phyloP scores from a whole-genome alignment of 768 basidiomycete genomes.

The Suillus alpinus region DNA sequence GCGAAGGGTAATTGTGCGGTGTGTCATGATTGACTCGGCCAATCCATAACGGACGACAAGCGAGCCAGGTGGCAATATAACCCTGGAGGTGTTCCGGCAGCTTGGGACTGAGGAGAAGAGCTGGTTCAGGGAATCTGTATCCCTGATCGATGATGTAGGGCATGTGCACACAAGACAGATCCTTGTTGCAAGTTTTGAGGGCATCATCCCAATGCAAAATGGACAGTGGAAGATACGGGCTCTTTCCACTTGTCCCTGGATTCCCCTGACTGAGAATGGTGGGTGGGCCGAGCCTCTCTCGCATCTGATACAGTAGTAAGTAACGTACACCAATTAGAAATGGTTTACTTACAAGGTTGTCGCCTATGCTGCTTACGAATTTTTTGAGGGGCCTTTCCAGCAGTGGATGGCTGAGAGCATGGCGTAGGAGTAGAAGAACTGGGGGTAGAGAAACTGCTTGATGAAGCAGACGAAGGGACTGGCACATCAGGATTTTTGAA shows the following conservation, averaged over 20 bases:
- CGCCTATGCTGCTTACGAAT: too few relatives aligned
- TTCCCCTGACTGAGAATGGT: too few relatives aligned
- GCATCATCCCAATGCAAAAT: background rate
- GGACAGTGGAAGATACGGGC: background rate
- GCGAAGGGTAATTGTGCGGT: background rate
- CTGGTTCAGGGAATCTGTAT: conserved; percentile 6
- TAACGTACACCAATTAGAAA: too few relatives aligned
- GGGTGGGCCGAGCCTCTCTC: too few relatives aligned
- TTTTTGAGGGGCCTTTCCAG: too few relatives aligned
- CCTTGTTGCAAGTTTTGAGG: background rate
- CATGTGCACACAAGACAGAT: background rate
- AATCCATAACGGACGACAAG: background rate
- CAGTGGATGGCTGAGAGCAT: too few relatives aligned
- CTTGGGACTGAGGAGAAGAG: background rate
- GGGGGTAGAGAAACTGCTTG: too few relatives aligned
- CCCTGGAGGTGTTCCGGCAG: background rate
- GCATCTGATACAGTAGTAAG: too few relatives aligned
- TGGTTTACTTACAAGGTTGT: too few relatives aligned
- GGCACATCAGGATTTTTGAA: too few relatives aligned
- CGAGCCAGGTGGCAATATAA: conserved; percentile 3
- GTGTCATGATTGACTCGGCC: background rate
- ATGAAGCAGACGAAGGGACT: too few relatives aligned
- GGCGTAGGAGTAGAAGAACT: too few relatives aligned
- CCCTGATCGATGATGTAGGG: background rate
- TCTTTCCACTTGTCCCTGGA: conserved; percentile 2